Conservation (phyloP, 2,329 filamentous ascomycete species). For the Canariomyces notabilis region DNA sequence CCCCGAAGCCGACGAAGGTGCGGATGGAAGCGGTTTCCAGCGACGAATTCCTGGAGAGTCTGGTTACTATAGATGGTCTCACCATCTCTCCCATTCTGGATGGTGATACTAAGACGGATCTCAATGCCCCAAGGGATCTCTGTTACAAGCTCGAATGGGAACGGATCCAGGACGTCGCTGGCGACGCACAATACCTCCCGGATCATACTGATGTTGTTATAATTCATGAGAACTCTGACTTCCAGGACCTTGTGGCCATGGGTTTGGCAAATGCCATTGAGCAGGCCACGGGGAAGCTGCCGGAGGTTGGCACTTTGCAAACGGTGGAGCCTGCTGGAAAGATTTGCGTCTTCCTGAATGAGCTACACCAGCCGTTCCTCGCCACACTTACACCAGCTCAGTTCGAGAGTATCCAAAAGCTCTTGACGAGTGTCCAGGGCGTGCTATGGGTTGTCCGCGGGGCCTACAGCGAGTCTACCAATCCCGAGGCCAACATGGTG, state of each 20-base stretch:
- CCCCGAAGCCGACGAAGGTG: slow-evolving; percentile 34
- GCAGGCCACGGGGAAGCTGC: slow-evolving; percentile 31
- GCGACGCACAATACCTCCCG: slow-evolving; percentile 15
- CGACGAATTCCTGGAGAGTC: slow-evolving; percentile 27
- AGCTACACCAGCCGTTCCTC: slow-evolving; percentile 41
- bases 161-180: slow-evolving; percentile 28
- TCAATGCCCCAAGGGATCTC: slow-evolving; percentile 34
- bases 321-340: slow-evolving; percentile 31
- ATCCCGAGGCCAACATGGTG: slow-evolving; percentile 40
- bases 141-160: slow-evolving; percentile 47
- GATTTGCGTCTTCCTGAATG: slow-evolving; percentile 39
- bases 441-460: slow-evolving; percentile 39
- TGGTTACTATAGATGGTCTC: slow-evolving; percentile 33
- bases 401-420: slow-evolving; percentile 35
- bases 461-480: slow-evolving; percentile 33
- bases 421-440: slow-evolving; percentile 33
- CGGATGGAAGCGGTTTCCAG: slow-evolving; percentile 32
- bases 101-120: slow-evolving; percentile 27
- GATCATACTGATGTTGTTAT: slow-evolving; percentile 34
- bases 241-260: slow-evolving; percentile 31
- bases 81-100: slow-evolving; percentile 39
- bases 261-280: slow-evolving; percentile 32
- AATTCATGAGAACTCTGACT: slow-evolving; percentile 32
- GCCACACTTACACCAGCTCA: slow-evolving; percentile 34
- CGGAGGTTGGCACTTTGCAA: slow-evolving; percentile 29